Percentiles rank a stretch among this genome's conserved stretches.
Evolutionary conservation across 805 yeast species (phyloP).

Genomic region (Yamadazyma sp.): DNA sequence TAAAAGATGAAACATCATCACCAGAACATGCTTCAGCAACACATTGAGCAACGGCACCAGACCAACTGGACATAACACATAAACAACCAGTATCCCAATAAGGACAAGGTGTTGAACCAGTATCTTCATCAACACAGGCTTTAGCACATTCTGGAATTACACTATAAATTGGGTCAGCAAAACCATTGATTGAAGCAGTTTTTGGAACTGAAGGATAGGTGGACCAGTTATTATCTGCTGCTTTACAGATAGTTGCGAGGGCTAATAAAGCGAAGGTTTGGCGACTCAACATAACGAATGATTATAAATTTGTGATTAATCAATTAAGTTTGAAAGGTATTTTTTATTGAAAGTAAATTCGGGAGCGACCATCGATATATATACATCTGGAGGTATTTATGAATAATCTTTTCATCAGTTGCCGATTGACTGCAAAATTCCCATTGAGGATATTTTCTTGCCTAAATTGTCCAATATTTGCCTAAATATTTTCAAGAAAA

Average conservation of each 20-base stretch:
- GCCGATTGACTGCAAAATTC: too few species aligned
- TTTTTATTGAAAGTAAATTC: too few species aligned
- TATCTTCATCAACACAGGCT: conserved; percentile 27
- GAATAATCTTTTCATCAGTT: too few species aligned
- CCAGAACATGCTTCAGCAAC: conserved; percentile 37
- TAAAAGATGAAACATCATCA: conserved; percentile 25
- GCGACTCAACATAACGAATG: conserved; percentile 15
- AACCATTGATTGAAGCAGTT: conserved; percentile 42
- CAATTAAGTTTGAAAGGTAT: too few species aligned
- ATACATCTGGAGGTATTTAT: too few species aligned
- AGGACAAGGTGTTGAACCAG: conserved; percentile 41
- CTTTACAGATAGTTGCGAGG: conserved; percentile 15
- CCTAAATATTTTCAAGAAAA: too few species aligned
- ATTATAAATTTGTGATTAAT: too few species aligned
- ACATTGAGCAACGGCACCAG: conserved; percentile 34
- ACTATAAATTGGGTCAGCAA: conserved; percentile 36
- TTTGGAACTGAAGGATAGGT: conserved; percentile 34
- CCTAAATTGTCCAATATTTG: too few species aligned
- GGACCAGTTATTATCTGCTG: conserved; percentile 21
- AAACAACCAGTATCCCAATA: conserved; percentile 47
- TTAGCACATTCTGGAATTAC: conserved; percentile 37
- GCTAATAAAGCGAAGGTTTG: conserved; percentile 13
- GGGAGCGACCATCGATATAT: too few species aligned
- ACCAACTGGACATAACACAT: conserved; percentile 39
- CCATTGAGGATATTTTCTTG: too few species aligned